These are phyloP conservation scores for Russula foetens DNA, from an alignment of 768 basidiomycete species.

Conservation along the genomic window DNA sequence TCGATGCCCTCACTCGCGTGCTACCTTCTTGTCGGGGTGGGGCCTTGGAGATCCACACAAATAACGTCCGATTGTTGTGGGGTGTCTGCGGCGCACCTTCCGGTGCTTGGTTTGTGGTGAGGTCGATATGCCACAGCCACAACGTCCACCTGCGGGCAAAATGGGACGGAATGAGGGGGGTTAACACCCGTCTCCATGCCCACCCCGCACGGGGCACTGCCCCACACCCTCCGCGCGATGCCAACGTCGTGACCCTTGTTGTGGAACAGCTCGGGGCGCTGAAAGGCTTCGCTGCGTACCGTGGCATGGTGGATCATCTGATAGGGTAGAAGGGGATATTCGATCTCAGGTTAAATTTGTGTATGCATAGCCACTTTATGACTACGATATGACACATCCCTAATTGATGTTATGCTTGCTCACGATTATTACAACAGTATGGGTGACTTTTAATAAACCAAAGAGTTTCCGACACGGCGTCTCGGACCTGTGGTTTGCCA, in stretches of 20 bases:
- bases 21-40: not conserved
- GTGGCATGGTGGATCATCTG: not conserved
- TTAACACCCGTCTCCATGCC: no score
- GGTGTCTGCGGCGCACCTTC: not conserved
- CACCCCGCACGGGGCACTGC: no score
- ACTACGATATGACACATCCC: not conserved
- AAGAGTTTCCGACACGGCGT: no score
- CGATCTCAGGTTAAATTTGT: not conserved
- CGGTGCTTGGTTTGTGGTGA: not conserved
- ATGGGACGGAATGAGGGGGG: not conserved
- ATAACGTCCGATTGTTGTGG: not conserved
- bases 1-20: conserved; percentile 2
- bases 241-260: not conserved
- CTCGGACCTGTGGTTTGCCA: no score
- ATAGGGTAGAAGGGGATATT: not conserved
- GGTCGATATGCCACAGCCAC: not conserved
- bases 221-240: not conserved
- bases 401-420: no score
- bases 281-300: no score
- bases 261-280: not conserved
- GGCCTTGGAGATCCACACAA: not conserved
- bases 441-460: no score
- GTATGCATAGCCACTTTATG: not conserved
- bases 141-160: not conserved
- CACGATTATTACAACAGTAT: no score